Percentiles rank a stretch among this genome's conserved stretches.
phyloP scores from a whole-genome alignment of 1,284 basidiomycete genomes.

The Ustilago curta region DNA sequence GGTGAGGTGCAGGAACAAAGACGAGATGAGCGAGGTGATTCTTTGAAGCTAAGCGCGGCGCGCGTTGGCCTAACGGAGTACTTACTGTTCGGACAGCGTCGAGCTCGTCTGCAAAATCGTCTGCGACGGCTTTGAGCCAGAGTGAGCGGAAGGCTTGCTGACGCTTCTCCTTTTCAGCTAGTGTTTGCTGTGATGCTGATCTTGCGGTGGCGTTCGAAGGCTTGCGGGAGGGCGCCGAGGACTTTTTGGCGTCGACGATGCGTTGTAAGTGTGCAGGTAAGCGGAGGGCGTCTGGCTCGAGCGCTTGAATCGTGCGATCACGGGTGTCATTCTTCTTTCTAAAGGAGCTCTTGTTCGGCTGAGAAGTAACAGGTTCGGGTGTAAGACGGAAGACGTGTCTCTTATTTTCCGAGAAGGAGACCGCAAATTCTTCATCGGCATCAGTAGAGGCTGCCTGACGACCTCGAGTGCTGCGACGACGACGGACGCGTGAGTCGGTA shows the following conservation, averaged over 20 bases:
- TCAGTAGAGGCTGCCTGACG: background rate
- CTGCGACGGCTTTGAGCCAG: constrained; percentile 58
- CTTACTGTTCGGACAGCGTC: constrained; percentile 52
- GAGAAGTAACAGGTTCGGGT: constrained; percentile 17
- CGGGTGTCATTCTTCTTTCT: constrained; percentile 1
- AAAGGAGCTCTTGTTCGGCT: background rate
- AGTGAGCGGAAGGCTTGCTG: constrained; percentile 48
- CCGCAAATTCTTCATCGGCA: background rate
- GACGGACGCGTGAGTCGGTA: background rate
- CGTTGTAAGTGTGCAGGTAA: constrained; percentile 24
- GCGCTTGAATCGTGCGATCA: background rate
- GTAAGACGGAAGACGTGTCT: constrained; percentile 32
- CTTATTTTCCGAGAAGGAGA: background rate
- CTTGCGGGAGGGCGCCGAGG: constrained; percentile 6
- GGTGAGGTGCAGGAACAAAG: background rate
- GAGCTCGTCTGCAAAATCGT: constrained; percentile 59
- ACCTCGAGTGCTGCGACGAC: background rate
- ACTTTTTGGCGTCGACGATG: constrained; percentile 28
- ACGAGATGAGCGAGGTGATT: constrained; percentile 5
- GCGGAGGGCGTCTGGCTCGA: constrained; percentile 7
- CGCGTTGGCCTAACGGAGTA: background rate
- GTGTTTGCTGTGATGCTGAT: constrained; percentile 13
- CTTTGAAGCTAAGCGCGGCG: background rate
- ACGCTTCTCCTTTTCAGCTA: constrained; percentile 26
- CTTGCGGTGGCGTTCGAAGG: background rate